phyloP scores from a whole-genome alignment of 768 basidiomycete species.

The Xanthoconium stramineum region DNA sequence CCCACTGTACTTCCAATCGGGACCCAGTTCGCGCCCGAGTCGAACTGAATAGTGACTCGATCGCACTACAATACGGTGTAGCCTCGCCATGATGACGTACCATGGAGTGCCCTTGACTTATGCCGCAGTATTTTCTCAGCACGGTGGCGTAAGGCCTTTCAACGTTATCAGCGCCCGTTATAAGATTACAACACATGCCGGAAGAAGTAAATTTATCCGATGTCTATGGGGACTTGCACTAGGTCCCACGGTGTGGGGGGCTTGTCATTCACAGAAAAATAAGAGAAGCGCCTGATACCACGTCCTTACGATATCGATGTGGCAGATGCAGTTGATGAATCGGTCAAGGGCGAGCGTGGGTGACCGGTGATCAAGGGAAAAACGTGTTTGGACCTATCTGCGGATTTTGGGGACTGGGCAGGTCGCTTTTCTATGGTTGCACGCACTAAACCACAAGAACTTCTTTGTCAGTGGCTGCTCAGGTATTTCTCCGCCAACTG shows the following conservation, averaged over 20 bases:
- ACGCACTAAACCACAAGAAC: not conserved
- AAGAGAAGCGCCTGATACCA: not conserved
- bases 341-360: constrained; percentile 4
- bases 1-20: constrained; percentile 2
- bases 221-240: not conserved
- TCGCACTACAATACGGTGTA: not conserved
- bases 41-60: constrained; percentile 4
- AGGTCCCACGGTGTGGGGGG: constrained; percentile 10
- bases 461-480: not conserved
- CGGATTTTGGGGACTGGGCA: too few species aligned
- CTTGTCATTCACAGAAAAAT: constrained; percentile 4
- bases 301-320: constrained; percentile 9
- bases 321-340: constrained; percentile 1
- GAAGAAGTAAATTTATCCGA: constrained; percentile 12
- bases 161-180: constrained; percentile 2
- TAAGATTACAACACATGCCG: constrained; percentile 3
- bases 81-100: constrained; percentile 6
- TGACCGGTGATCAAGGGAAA: constrained; percentile 1
- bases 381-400: not conserved
- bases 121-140: not conserved
- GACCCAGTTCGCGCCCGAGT: constrained; percentile 4
- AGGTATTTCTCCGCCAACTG: not conserved
- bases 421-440: not conserved
- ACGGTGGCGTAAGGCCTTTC: constrained; percentile 5
- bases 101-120: not conserved